Evolutionary conservation across 108 stramenopile genomes (phyloP).

Genomic region (Poteriospumella lacustris): DNA sequence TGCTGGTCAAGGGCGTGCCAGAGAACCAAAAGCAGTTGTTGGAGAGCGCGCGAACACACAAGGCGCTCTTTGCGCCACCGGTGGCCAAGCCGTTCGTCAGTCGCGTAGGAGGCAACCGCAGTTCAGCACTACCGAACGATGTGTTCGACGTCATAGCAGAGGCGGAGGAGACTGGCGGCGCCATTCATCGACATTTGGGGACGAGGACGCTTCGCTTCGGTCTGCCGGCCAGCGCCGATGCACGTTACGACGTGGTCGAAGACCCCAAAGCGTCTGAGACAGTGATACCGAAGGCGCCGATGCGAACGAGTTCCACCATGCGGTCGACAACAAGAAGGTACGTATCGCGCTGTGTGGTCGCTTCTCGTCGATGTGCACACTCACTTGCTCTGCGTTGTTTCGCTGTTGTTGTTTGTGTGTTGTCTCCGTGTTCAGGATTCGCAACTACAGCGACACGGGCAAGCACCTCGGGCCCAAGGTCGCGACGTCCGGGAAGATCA

Average conservation of each 20-base stretch:
- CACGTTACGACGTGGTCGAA: not conserved
- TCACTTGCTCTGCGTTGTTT: too few species aligned
- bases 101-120: conserved; percentile 48
- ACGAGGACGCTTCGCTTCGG: not conserved
- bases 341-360: too few species aligned
- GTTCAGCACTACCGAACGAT: conserved; percentile 44
- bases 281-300: too few species aligned
- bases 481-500: too few species aligned
- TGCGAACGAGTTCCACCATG: too few species aligned
- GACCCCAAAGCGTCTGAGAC: too few species aligned
- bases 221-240: not conserved
- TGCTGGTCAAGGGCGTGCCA: conserved; percentile 47
- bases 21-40: conserved; percentile 31
- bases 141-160: conserved; percentile 50
- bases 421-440: too few species aligned
- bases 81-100: conserved; percentile 44
- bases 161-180: conserved; percentile 39
- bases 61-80: not conserved
- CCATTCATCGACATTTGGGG: not conserved
- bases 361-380: too few species aligned
- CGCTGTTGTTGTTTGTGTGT: too few species aligned
- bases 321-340: too few species aligned
- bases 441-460: too few species aligned
- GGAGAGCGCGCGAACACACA: conserved; percentile 27
- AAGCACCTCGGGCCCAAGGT: too few species aligned